Conservation (phyloP, 2,329 filamentous ascomycete genomes). For the Atkinsonella hypoxylon region DNA sequence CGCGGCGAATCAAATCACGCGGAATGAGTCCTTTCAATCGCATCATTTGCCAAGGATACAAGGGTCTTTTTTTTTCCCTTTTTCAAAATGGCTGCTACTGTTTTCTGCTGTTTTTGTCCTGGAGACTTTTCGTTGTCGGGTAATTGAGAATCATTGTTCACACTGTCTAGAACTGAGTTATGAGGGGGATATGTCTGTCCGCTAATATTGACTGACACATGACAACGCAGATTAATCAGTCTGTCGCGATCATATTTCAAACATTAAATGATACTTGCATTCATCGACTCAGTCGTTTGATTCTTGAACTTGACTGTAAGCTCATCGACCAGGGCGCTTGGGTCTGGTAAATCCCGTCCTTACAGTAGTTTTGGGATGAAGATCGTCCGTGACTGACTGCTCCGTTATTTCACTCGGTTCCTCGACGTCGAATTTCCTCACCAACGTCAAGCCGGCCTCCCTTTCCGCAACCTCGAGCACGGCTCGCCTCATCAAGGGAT, state of each 20-base stretch:
- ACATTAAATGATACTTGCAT: neutral
- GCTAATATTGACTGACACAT: neutral
- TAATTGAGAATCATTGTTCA: neutral
- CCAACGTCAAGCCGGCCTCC: slow-evolving; percentile 52
- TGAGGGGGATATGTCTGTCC: neutral
- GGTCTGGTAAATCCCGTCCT: slow-evolving; percentile 64
- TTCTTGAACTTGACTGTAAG: neutral
- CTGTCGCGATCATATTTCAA: neutral
- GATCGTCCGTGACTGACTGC: slow-evolving; percentile 49
- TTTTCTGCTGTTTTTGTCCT: neutral
- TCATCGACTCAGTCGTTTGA: neutral
- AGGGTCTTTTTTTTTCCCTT: too few species aligned
- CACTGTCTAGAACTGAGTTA: neutral
- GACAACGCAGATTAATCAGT: neutral
- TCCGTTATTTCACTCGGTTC: slow-evolving; percentile 61
- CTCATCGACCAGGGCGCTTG: slow-evolving; percentile 61
- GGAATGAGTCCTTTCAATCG: neutral
- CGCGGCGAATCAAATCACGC: neutral
- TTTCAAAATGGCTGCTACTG: neutral
- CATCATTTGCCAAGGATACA: neutral
- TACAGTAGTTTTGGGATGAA: slow-evolving; percentile 53
- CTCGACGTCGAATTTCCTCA: slow-evolving; percentile 59
- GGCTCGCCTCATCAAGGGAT: slow-evolving; percentile 57
- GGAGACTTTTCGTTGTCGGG: neutral
- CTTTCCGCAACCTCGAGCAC: slow-evolving; percentile 54